Evolutionary conservation across 148 eudicot genomes (phyloP).

Genomic region (Cornus controversa): DNA sequence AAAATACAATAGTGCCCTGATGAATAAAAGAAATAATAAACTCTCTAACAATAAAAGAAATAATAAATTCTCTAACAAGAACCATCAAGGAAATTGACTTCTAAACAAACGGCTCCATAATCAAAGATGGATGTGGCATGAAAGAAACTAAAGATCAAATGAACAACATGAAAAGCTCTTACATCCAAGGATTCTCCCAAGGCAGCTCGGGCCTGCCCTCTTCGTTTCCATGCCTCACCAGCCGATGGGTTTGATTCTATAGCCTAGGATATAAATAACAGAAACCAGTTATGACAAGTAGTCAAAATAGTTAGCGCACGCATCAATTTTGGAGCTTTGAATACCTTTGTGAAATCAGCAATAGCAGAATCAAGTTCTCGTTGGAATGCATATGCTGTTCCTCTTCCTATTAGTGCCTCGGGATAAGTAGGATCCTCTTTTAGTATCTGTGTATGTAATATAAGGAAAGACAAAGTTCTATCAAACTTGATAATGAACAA

Average conservation of each 20-base stretch:
- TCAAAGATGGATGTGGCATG: not conserved
- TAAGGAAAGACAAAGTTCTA: not conserved
- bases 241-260: constrained; percentile 77
- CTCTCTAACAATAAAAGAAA: too few species aligned
- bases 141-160: not conserved
- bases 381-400: constrained; percentile 96
- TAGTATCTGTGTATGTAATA: constrained; percentile 55
- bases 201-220: constrained; percentile 99
- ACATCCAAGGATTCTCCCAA: constrained; percentile 87
- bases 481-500: not conserved
- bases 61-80: too few species aligned
- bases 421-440: constrained; percentile 89
- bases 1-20: too few species aligned
- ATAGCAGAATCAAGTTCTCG: constrained; percentile 95
- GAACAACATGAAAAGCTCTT: constrained; percentile 18
- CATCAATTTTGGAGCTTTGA: constrained; percentile 9
- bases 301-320: not conserved
- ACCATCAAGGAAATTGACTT: not conserved
- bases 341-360: constrained; percentile 91
- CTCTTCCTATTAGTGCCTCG: constrained; percentile 97
- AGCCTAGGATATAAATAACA: constrained; percentile 48
- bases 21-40: too few species aligned
- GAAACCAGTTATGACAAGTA: constrained; percentile 4
- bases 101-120: not conserved
- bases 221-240: constrained; percentile 97